phyloP scores from a whole-genome alignment of 2,329 filamentous ascomycete genomes.

The Macroventuria anomochaeta region DNA sequence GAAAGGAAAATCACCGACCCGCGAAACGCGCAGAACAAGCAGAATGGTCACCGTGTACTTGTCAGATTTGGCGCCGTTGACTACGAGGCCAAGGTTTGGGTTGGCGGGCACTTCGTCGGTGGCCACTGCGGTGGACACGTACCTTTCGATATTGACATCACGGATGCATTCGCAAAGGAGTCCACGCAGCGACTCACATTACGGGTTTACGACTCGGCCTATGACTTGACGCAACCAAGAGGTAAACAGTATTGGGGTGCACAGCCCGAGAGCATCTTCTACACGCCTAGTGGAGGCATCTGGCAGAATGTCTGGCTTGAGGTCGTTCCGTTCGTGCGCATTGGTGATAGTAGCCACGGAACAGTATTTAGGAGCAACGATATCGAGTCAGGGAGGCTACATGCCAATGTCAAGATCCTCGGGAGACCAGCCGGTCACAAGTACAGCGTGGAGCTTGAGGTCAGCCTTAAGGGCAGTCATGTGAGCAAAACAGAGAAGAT shows the following conservation, averaged over 20 bases:
- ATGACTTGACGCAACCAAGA: conserved; percentile 68
- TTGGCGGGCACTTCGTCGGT: conserved; percentile 61
- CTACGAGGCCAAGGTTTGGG: conserved; percentile 65
- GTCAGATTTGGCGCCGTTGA: conserved; percentile 68
- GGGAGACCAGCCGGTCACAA: conserved; percentile 57
- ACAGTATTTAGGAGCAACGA: conserved; percentile 64
- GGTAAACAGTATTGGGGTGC: conserved; percentile 73
- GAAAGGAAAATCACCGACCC: conserved; percentile 61
- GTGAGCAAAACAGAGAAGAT: conserved; percentile 56
- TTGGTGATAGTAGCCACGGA: conserved; percentile 64
- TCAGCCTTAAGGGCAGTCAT: conserved; percentile 57
- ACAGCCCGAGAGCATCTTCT: conserved; percentile 66
- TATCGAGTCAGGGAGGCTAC: conserved; percentile 59
- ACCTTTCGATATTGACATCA: conserved; percentile 64
- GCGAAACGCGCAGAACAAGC: conserved; percentile 53
- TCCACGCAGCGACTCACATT: conserved; percentile 55
- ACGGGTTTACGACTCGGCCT: conserved; percentile 68
- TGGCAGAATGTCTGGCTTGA: conserved; percentile 67
- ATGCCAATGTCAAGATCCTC: conserved; percentile 58
- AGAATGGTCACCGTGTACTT: conserved; percentile 52
- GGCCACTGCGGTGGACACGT: conserved; percentile 66
- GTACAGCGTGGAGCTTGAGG: conserved; percentile 62
- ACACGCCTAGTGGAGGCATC: conserved; percentile 64
- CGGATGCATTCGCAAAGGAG: conserved; percentile 50
- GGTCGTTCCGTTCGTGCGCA: conserved; percentile 58